Percentiles rank a stretch among this genome's conserved stretches.
These are phyloP conservation scores for Solioccasus polychromus DNA, from an alignment of 768 basidiomycete genomes.

Conservation along the genomic window DNA sequence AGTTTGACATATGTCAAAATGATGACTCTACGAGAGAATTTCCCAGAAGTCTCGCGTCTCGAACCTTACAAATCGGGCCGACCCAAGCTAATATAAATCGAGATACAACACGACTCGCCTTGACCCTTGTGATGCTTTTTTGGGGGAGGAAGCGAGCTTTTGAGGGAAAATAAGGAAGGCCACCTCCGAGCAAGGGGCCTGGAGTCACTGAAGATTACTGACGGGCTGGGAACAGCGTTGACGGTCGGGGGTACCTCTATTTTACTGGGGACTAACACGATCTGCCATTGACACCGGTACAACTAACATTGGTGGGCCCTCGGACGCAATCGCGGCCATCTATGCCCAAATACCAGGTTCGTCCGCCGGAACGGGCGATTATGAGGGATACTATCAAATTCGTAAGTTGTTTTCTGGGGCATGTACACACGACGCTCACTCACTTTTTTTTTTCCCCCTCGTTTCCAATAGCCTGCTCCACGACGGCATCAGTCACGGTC, in stretches of 20 bases:
- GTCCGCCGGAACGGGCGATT: conserved; percentile 32
- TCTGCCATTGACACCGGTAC: conserved; percentile 63
- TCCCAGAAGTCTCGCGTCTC: no score
- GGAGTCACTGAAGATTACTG: not conserved
- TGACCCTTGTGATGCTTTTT: no score
- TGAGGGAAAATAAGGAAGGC: no score
- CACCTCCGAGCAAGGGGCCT: no score
- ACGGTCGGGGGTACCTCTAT: conserved; percentile 35
- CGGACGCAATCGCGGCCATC: conserved; percentile 36
- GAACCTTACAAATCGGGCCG: no score
- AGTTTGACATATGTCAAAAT: no score
- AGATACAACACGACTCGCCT: no score
- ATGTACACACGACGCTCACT: no score
- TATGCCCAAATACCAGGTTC: conserved; percentile 47
- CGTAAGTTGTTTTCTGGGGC: conserved; percentile 24
- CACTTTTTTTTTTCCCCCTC: no score
- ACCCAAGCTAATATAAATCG: no score
- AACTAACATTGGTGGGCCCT: conserved; percentile 55
- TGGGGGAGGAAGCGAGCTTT: no score
- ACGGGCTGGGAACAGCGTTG: conserved; percentile 26
- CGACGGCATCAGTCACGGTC: conserved; percentile 36
- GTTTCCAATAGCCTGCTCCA: conserved; percentile 30
- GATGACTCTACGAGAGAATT: no score
- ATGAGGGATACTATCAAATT: conserved; percentile 48
- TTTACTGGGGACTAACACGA: conserved; percentile 16